Base-by-base conservation (phyloP, 2,329 filamentous ascomycete species). In the Xylaria arbuscula region DNA sequence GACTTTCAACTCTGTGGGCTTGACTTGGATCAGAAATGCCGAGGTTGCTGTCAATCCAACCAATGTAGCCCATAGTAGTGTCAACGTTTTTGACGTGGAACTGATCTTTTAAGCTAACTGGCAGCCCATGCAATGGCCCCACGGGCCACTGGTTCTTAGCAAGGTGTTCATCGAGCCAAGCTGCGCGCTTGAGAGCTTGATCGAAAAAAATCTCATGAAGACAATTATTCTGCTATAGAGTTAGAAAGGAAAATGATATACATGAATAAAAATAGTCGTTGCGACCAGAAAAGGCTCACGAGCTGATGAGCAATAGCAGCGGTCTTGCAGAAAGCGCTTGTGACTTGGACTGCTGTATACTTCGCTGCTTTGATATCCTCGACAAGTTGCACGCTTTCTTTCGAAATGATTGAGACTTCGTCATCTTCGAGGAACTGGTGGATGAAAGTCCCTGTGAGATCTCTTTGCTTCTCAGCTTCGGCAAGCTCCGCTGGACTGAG, bases 271-370 rank as follows among this genome's bases (percentile, higher is more conserved):
- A 50, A 8, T n/a, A 50, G 7, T 47, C 6, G 24, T 47, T 38
- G 34, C 42, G 6, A 40, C 5, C 42, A 17, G 9, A 28, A 11
- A 72, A 73, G 45, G 45, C 64, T 67, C 45, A 77, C 74, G 45
- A 83, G 77, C 68, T 86, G 84, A 47, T 86, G 83, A 0, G 82
- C 82, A 22, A 86, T 80, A 1, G 83, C 82, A 2, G 84, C 82
- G 17, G 84, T 79, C 70, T 86, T 86, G 62, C 83, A 83, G 67
- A 86, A 86, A 0, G 83, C 84, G 9, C 60, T 75, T n/a, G 72
- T 72, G 13, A 76, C 74, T 40, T 74, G 72, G 13, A 72, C 38
- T n/a, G 74, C 70, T 0, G 75, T 73, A 59, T 73, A 69, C 32
- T 68, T 70, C 22, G 66, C 75, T 5, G 54, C 55, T 28, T 64